phyloP scores from a whole-genome alignment of 129 eudicot genomes.

The Tagetes erecta region DNA sequence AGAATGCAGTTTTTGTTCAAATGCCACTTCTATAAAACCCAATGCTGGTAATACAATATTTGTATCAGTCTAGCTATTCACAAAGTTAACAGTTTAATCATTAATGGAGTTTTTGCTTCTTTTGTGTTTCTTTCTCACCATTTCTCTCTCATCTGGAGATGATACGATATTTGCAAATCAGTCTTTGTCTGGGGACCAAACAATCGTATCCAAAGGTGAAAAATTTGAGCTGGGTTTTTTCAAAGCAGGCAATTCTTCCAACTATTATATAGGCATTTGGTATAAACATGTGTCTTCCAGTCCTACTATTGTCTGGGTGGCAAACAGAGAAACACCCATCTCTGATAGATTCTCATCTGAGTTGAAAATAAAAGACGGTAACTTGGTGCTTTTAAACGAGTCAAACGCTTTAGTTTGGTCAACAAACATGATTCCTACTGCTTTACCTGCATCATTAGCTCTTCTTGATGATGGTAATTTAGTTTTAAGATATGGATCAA shows the following conservation, averaged over 20 bases:
- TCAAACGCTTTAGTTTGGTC: conserved; percentile 47
- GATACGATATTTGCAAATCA: conserved; percentile 42
- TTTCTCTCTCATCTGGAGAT: conserved; percentile 9
- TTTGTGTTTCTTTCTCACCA: neutral
- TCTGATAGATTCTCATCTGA: conserved; percentile 31
- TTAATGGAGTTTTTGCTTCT: neutral
- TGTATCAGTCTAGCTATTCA: too few species aligned
- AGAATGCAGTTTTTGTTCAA: too few species aligned
- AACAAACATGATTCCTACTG: conserved; percentile 29
- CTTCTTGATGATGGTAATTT: conserved; percentile 54
- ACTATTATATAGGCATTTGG: conserved; percentile 58
- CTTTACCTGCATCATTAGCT: conserved; percentile 22
- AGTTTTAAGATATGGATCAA: conserved; percentile 38
- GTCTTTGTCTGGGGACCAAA: neutral
- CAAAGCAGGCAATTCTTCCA: conserved; percentile 42
- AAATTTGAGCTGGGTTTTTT: conserved; percentile 58
- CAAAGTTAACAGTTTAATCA: too few species aligned
- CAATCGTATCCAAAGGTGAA: conserved; percentile 29
- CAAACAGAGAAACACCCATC: conserved; percentile 53
- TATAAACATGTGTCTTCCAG: neutral
- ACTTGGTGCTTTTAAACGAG: conserved; percentile 42
- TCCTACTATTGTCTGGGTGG: conserved; percentile 55
- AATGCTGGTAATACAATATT: too few species aligned
- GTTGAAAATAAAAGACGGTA: conserved; percentile 42
- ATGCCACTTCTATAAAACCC: too few species aligned